Evolutionary conservation across 1,139 yeast genomes (phyloP).

Genomic region (Pneumocystis murina): DNA sequence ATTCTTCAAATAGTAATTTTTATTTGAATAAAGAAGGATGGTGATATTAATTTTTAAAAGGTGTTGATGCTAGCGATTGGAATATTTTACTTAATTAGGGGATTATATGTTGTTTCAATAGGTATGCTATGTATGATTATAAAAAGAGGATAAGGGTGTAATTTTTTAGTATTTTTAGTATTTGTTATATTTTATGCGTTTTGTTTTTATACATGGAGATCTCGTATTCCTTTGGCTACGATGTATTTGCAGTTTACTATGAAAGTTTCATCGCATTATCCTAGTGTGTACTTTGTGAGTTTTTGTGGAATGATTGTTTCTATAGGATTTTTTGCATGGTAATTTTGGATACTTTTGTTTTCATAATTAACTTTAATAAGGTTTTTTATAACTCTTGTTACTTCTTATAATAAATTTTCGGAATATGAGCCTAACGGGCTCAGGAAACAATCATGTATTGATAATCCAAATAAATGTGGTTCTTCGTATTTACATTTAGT

Average conservation of each 20-base stretch:
- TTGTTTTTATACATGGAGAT: conserved; percentile 60
- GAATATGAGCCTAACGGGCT: conserved; percentile 29
- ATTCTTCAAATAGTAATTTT: conserved; percentile 32
- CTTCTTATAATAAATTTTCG: conserved; percentile 55
- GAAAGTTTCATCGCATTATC: conserved; percentile 57
- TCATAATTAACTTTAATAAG: neutral
- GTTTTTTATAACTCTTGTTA: conserved; percentile 52
- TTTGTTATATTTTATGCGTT: conserved; percentile 45
- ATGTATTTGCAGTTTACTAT: conserved; percentile 56
- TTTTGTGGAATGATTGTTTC: conserved; percentile 50
- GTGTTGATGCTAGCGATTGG: neutral
- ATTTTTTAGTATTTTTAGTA: conserved; percentile 55
- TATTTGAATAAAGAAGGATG: neutral
- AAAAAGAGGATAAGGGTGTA: conserved; percentile 37
- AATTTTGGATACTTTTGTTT: neutral
- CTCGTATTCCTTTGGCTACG: conserved; percentile 59
- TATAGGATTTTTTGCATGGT: conserved; percentile 46
- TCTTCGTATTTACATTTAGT: conserved; percentile 52
- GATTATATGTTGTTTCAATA: neutral
- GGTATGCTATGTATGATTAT: neutral
- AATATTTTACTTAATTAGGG: conserved; percentile 14
- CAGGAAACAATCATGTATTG: conserved; percentile 33
- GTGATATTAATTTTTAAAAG: neutral
- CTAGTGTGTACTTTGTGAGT: conserved; percentile 53
- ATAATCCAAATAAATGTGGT: conserved; percentile 53